Evolutionary conservation across 179 eudicot species (phyloP).

Genomic region (Silene noctiflora): DNA sequence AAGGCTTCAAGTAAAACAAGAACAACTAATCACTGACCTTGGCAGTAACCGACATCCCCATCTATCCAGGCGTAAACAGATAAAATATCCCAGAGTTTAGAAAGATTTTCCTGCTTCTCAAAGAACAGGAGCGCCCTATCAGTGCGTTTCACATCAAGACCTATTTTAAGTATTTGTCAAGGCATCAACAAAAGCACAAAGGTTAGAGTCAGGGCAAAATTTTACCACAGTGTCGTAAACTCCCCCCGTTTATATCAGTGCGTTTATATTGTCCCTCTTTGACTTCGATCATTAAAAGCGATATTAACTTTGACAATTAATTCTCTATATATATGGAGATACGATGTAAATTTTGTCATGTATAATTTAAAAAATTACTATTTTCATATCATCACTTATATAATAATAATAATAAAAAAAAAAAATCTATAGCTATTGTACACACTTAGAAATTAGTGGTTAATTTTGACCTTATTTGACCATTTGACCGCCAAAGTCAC

Average conservation of each 20-base stretch:
- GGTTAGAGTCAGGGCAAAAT: not conserved
- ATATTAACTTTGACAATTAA: not conserved
- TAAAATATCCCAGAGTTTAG: slow-evolving; percentile 94
- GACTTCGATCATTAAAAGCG: not conserved
- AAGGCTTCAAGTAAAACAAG: slow-evolving; percentile 12
- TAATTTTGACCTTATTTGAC: not conserved
- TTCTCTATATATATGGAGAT: not conserved
- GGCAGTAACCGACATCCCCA: slow-evolving; percentile 89
- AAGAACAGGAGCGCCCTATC: slow-evolving; percentile 86
- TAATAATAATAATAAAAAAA: no score
- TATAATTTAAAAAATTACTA: not conserved
- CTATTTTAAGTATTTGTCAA: slow-evolving; percentile 39
- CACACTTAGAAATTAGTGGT: no score
- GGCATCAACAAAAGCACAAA: slow-evolving; percentile 16
- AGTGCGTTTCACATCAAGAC: slow-evolving; percentile 93
- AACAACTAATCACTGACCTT: slow-evolving; percentile 57
- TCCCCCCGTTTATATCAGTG: not conserved
- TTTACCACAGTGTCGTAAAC: not conserved
- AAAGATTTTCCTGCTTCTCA: slow-evolving; percentile 79
- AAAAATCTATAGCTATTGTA: not conserved
- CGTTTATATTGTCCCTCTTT: not conserved
- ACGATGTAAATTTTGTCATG: no score
- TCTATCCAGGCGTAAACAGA: slow-evolving; percentile 92
- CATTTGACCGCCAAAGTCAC: not conserved
- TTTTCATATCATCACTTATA: not conserved